Evolutionary conservation across 2,329 filamentous ascomycete species (phyloP).

Genomic region (Exophiala viscosa): DNA sequence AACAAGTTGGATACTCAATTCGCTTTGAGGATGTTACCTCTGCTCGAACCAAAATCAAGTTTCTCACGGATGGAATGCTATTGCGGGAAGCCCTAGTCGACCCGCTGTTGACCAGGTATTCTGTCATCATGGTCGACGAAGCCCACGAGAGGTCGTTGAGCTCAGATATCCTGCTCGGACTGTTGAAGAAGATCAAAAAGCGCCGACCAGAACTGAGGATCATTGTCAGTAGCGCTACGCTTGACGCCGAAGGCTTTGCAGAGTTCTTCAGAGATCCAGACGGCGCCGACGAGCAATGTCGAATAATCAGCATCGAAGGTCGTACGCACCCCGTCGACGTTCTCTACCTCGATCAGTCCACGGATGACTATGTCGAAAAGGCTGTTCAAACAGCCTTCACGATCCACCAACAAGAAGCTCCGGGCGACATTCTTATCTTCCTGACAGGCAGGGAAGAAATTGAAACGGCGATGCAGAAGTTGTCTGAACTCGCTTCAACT

Average conservation of each 20-base stretch:
- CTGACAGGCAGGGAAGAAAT: slow-evolving; percentile 93
- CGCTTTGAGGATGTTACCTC: slow-evolving; percentile 89
- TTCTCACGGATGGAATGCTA: slow-evolving; percentile 87
- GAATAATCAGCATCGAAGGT: slow-evolving; percentile 81
- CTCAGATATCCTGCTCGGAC: slow-evolving; percentile 82
- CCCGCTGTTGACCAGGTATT: slow-evolving; percentile 84
- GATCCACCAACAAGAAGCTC: slow-evolving; percentile 74
- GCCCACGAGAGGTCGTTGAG: slow-evolving; percentile 91
- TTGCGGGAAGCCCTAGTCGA: slow-evolving; percentile 91
- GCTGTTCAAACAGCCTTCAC: slow-evolving; percentile 80
- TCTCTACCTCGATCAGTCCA: slow-evolving; percentile 71
- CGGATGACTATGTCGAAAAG: slow-evolving; percentile 81
- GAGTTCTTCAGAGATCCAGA: slow-evolving; percentile 62
- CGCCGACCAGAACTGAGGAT: slow-evolving; percentile 77
- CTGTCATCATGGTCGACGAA: slow-evolving; percentile 96
- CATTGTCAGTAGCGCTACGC: slow-evolving; percentile 86
- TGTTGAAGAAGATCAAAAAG: slow-evolving; percentile 85
- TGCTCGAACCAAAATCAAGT: slow-evolving; percentile 81
- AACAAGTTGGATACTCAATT: slow-evolving; percentile 91
- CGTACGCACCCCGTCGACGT: slow-evolving; percentile 85
- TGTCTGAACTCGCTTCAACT: slow-evolving; percentile 66
- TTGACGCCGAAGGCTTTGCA: slow-evolving; percentile 83
- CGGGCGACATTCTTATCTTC: slow-evolving; percentile 88
- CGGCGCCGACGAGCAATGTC: slow-evolving; percentile 43
- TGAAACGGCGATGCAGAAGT: slow-evolving; percentile 71